phyloP scores from a whole-genome alignment of 108 stramenopile genomes.

The Pseudonitzschia multiseries region DNA sequence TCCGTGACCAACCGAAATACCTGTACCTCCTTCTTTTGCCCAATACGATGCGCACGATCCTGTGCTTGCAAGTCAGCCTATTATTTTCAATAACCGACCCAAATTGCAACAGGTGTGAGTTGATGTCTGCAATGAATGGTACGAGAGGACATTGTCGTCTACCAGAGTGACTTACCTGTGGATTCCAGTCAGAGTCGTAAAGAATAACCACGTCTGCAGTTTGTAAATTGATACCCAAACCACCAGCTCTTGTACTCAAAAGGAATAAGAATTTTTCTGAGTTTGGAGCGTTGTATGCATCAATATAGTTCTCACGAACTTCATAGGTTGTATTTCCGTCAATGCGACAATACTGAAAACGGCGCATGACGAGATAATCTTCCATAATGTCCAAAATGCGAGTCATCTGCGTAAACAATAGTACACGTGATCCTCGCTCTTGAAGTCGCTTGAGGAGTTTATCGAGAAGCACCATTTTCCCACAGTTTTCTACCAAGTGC shows the following conservation, averaged over 20 bases:
- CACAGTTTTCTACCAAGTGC: slow-evolving; percentile 85
- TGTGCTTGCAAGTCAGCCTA: slow-evolving; percentile 88
- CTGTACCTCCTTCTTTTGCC: slow-evolving; percentile 95
- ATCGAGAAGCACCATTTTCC: slow-evolving; percentile 87
- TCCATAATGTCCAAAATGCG: slow-evolving; percentile 95
- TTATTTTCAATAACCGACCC: neutral
- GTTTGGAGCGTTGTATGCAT: slow-evolving; percentile 88
- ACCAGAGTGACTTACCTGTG: slow-evolving; percentile 33
- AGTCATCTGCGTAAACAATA: slow-evolving; percentile 99
- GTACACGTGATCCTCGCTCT: slow-evolving; percentile 89
- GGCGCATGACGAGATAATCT: slow-evolving; percentile 86
- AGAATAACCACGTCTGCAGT: slow-evolving; percentile 94
- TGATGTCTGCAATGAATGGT: neutral
- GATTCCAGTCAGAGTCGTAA: slow-evolving; percentile 97
- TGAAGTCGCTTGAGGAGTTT: slow-evolving; percentile 83
- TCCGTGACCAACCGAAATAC: slow-evolving; percentile 97
- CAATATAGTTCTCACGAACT: slow-evolving; percentile 89
- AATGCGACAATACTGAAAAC: slow-evolving; percentile 91
- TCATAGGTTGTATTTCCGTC: slow-evolving; percentile 97
- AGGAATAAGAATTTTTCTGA: slow-evolving; percentile 89
- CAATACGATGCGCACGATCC: slow-evolving; percentile 97
- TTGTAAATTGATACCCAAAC: slow-evolving; percentile 92
- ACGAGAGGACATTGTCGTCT: neutral
- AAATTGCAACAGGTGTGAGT: neutral
- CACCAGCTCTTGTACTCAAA: slow-evolving; percentile 82